phyloP scores from a whole-genome alignment of 2,329 filamentous ascomycete species.

The Helminthosporium solani region DNA sequence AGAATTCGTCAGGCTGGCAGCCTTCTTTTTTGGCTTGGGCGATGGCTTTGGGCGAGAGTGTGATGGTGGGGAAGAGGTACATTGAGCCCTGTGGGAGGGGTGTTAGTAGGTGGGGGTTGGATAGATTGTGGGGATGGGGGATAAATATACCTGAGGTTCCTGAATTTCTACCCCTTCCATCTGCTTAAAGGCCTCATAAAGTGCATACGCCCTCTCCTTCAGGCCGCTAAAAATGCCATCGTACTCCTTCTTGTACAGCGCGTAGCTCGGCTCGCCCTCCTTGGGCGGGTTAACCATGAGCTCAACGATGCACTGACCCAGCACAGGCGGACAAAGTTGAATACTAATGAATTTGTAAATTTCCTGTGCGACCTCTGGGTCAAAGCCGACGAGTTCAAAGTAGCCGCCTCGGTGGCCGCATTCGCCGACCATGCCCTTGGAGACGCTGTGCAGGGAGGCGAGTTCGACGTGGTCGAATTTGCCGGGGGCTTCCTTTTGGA shows the following conservation, averaged over 20 bases:
- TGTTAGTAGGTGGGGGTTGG: conserved; percentile 6
- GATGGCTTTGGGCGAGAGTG: conserved; percentile 71
- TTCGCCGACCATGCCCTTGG: conserved; percentile 98
- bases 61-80: conserved; percentile 98
- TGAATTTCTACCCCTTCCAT: conserved; percentile 97
- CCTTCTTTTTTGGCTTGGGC: conserved; percentile 73
- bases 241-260: conserved; percentile 84
- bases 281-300: conserved; percentile 95
- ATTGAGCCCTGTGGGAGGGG: conserved; percentile 69
- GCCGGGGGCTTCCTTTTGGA: conserved; percentile 69
- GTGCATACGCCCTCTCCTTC: conserved; percentile 73
- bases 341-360: conserved; percentile 99
- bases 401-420: conserved; percentile 97
- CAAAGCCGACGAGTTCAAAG: conserved; percentile 92
- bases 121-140: conserved; percentile 1
- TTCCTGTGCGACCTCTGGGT: conserved; percentile 79
- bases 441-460: conserved; percentile 87
- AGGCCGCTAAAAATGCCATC: conserved; percentile 77
- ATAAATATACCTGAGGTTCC: conserved; percentile 63
- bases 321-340: conserved; percentile 90
- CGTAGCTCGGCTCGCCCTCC: conserved; percentile 78
- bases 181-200: conserved; percentile 85
- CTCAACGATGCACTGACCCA: conserved; percentile 95
- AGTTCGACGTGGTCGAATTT: conserved; percentile 85
- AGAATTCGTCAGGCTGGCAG: conserved; percentile 85